phyloP scores from a whole-genome alignment of 208 protist genomes.

The Crithidia thermophila region DNA sequence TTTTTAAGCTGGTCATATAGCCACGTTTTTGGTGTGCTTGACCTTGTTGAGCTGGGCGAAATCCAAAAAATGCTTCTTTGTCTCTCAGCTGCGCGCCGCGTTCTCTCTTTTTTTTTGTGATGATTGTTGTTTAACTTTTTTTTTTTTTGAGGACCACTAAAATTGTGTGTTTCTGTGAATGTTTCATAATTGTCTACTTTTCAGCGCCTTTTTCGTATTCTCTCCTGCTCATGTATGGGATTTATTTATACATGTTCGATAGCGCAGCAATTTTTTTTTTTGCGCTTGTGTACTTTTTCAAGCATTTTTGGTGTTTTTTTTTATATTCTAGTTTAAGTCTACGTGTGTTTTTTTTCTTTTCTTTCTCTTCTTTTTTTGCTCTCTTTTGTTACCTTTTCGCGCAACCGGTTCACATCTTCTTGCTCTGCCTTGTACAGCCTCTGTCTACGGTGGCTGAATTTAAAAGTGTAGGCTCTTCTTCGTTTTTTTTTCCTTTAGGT shows the following conservation, averaged over 20 bases:
- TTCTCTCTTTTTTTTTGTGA: background rate
- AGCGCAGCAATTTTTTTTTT: conserved; percentile 8
- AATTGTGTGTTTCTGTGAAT: background rate
- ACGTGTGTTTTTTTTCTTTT: background rate
- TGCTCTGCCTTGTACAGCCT: too few relatives aligned
- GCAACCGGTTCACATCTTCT: too few relatives aligned
- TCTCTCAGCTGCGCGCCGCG: background rate
- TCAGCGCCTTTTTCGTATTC: too few relatives aligned
- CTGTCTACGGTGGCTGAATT: too few relatives aligned
- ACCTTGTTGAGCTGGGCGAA: too few relatives aligned
- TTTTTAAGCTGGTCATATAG: background rate
- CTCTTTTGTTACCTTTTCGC: background rate
- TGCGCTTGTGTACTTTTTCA: background rate
- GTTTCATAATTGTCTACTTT: background rate
- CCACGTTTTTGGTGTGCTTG: too few relatives aligned
- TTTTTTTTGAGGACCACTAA: conserved; percentile 10
- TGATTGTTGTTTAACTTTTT: conserved; percentile 20
- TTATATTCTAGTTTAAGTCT: conserved; percentile 19
- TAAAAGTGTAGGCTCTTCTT: too few relatives aligned
- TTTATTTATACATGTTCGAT: too few relatives aligned
- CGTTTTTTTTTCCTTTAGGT: too few relatives aligned
- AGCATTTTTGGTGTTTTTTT: conserved; percentile 10
- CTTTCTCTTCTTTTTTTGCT: conserved; percentile 1
- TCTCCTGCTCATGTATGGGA: too few relatives aligned
- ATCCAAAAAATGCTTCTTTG: too few relatives aligned